These are phyloP conservation scores for Kregervanrija fluxuum DNA, from an alignment of 805 yeast genomes.

Conservation along the genomic window DNA sequence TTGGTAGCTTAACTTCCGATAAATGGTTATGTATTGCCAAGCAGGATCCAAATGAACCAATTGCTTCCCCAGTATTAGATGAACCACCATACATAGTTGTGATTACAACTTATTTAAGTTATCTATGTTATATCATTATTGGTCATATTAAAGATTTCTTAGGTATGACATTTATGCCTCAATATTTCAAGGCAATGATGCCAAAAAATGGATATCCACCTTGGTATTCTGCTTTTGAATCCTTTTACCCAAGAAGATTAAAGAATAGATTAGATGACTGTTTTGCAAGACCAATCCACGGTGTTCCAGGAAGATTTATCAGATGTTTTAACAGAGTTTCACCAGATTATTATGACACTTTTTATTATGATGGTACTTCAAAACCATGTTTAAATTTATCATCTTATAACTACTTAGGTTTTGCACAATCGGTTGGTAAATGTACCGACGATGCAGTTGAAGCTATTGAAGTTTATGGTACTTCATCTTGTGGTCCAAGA, in stretches of 20 bases:
- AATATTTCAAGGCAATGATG: constrained; percentile 55
- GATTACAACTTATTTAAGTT: constrained; percentile 77
- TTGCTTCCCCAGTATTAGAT: constrained; percentile 59
- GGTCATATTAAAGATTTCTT: constrained; percentile 90
- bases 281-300: constrained; percentile 92
- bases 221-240: constrained; percentile 88
- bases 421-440: constrained; percentile 89
- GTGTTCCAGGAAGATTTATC: constrained; percentile 93
- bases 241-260: constrained; percentile 87
- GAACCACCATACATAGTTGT: constrained; percentile 82
- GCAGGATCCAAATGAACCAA: constrained; percentile 49
- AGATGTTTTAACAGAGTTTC: constrained; percentile 73
- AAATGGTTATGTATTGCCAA: constrained; percentile 57
- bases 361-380: constrained; percentile 68
- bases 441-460: constrained; percentile 77
- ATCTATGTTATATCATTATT: constrained; percentile 72
- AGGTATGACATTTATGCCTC: constrained; percentile 66
- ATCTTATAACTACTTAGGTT: constrained; percentile 91
- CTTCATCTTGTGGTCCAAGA: constrained; percentile 75
- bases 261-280: constrained; percentile 89
- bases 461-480: constrained; percentile 61
- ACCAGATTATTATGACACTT: constrained; percentile 55
- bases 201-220: constrained; percentile 92
- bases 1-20: constrained; percentile 60
- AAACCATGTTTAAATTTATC: constrained; percentile 78